Conservation (phyloP, 257 asterid genomes). For the Mentha longifolia region DNA sequence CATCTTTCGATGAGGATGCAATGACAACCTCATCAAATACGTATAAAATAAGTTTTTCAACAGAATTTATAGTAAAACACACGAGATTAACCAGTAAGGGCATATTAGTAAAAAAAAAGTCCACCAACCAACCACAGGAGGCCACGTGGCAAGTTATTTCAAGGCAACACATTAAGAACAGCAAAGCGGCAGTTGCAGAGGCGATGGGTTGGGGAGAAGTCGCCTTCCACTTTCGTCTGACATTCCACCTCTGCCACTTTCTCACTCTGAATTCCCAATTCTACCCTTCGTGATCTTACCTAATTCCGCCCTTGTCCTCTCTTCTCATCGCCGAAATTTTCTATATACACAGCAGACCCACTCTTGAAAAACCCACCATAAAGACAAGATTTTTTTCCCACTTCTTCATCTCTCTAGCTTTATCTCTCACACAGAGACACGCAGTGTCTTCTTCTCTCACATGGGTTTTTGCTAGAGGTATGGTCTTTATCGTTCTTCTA, state of each 20-base stretch:
- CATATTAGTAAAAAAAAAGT: conserved; percentile 18
- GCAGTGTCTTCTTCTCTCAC: conserved; percentile 30
- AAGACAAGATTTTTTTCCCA: conserved; percentile 42
- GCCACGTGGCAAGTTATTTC: conserved; percentile 46
- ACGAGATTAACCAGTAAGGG: conserved; percentile 18
- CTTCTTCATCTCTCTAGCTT: conserved; percentile 24
- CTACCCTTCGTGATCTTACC: conserved; percentile 29
- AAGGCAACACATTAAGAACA: conserved; percentile 27
- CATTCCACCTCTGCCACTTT: conserved; percentile 75
- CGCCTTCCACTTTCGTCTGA: conserved; percentile 64
- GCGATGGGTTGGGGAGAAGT: conserved; percentile 57
- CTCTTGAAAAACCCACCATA: conserved; percentile 51
- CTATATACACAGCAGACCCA: conserved; percentile 40
- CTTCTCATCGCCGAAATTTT: conserved; percentile 28
- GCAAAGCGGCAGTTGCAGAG: conserved; percentile 53
- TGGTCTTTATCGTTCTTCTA: conserved; percentile 32
- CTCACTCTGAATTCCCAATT: conserved; percentile 28
- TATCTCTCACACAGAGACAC: conserved; percentile 17
- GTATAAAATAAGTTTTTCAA: not conserved
- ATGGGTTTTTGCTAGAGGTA: conserved; percentile 50
- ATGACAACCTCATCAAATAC: not conserved
- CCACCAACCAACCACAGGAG: conserved; percentile 19
- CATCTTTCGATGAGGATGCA: not conserved
- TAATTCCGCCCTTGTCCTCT: conserved; percentile 30
- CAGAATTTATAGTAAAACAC: not conserved